These are phyloP conservation scores for Vitellaria paradoxa DNA, from an alignment of 179 eudicot species.

Conservation along the genomic window DNA sequence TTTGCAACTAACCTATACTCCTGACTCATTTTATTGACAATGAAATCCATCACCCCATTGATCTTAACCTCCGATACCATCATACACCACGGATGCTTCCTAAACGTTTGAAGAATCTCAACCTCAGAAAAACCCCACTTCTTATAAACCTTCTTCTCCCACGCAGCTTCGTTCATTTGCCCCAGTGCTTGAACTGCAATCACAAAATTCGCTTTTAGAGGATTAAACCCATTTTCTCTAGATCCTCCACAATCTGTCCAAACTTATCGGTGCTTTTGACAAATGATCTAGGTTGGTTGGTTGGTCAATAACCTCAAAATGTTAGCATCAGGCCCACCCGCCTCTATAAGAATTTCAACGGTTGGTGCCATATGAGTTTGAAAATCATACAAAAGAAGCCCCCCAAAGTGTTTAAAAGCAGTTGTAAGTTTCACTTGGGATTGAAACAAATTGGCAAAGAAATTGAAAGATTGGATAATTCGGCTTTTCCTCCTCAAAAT, in stretches of 20 bases:
- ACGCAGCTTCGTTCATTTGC: neutral
- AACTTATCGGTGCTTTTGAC: neutral
- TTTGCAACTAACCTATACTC: neutral
- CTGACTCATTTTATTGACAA: constrained; percentile 29
- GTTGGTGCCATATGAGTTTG: constrained; percentile 6
- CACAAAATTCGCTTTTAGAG: constrained; percentile 14
- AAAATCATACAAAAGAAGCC: neutral
- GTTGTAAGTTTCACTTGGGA: too few species aligned
- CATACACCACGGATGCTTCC: constrained; percentile 28
- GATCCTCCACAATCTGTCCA: constrained; percentile 17
- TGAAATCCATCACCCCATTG: constrained; percentile 15
- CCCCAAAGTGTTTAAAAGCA: constrained; percentile 10
- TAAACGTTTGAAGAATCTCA: constrained; percentile 27
- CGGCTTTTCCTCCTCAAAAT: constrained; percentile 10
- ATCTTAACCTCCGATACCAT: constrained; percentile 26
- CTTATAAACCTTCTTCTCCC: constrained; percentile 28
- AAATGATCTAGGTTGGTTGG: neutral
- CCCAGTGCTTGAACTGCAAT: constrained; percentile 8
- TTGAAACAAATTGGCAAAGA: too few species aligned
- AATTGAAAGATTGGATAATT: constrained; percentile 17
- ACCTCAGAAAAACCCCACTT: constrained; percentile 36
- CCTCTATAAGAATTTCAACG: constrained; percentile 14
- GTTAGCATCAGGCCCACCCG: constrained; percentile 20
- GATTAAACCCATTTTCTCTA: constrained; percentile 21
- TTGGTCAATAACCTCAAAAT: neutral